Percentiles rank a stretch among this genome's conserved stretches.
Conservation (phyloP, 352 stramenopile species). For the Pythium grandisporangium region DNA sequence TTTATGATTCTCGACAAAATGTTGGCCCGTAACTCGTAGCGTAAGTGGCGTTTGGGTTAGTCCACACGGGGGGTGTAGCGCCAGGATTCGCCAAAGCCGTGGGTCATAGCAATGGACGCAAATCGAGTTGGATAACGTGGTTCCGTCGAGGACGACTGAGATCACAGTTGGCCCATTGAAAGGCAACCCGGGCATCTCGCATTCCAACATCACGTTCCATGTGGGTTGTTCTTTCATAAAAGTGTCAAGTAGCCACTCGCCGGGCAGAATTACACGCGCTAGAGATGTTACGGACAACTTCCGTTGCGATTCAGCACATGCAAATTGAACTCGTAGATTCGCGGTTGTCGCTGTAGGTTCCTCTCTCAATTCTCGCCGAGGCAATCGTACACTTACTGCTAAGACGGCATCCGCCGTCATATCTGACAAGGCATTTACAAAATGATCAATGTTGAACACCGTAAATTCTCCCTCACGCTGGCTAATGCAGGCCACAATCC, state of each 20-base stretch:
- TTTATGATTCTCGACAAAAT: constrained; percentile 67
- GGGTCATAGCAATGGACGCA: constrained; percentile 68
- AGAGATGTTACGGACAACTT: constrained; percentile 19
- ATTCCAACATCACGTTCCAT: constrained; percentile 28
- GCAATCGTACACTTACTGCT: too few species aligned
- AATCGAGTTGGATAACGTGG: constrained; percentile 56
- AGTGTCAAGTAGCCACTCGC: constrained; percentile 2
- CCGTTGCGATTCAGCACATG: constrained; percentile 31
- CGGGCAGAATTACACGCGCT: constrained; percentile 27
- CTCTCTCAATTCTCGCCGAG: too few species aligned
- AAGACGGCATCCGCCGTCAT: too few species aligned
- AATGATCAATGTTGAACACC: too few species aligned
- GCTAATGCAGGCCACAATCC: too few species aligned
- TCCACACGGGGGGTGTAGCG: constrained; percentile 32
- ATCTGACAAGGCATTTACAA: too few species aligned
- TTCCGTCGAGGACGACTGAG: constrained; percentile 27
- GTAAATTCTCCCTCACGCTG: too few species aligned
- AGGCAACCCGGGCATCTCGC: constrained; percentile 35
- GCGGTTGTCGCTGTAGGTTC: too few species aligned
- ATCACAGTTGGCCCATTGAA: constrained; percentile 48
- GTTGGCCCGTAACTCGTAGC: constrained; percentile 36
- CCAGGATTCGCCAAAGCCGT: constrained; percentile 29
- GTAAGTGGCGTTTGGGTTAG: constrained; percentile 18
- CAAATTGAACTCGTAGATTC: constrained; percentile 30
- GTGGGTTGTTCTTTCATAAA: constrained; percentile 3